Percentiles rank a stretch among this genome's conserved stretches.
These are phyloP conservation scores for Trichoderma semiorbis DNA, from an alignment of 2,329 filamentous ascomycete genomes.

Conservation along the genomic window DNA sequence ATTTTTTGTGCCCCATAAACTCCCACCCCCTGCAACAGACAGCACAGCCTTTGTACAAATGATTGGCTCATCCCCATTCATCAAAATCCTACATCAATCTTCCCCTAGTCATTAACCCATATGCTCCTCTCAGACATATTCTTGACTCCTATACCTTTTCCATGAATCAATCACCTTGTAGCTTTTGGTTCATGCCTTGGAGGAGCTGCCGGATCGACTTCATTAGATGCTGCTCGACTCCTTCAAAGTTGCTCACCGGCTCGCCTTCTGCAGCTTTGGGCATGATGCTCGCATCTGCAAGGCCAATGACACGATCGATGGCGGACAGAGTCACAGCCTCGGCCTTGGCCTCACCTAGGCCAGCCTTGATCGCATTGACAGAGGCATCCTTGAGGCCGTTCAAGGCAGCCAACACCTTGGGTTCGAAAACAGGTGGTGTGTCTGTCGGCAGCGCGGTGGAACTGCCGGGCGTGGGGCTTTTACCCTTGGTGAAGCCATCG, in stretches of 20 bases:
- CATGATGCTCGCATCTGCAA: slow-evolving; percentile 43
- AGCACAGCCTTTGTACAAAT: not conserved
- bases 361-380: slow-evolving; percentile 39
- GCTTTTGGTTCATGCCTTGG: slow-evolving; percentile 39
- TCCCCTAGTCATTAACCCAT: not conserved
- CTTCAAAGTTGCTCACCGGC: slow-evolving; percentile 34
- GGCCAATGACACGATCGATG: slow-evolving; percentile 48
- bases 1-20: not conserved
- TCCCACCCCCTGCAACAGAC: not conserved
- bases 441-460: slow-evolving; percentile 24
- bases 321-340: slow-evolving; percentile 49
- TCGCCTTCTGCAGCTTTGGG: slow-evolving; percentile 34
- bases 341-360: slow-evolving; percentile 40
- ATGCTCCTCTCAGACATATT: not conserved
- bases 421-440: slow-evolving; percentile 34
- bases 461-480: slow-evolving; percentile 33
- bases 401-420: slow-evolving; percentile 41
- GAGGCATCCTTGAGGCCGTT: slow-evolving; percentile 46
- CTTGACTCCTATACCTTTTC: not conserved
- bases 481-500: slow-evolving; percentile 41
- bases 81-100: not conserved
- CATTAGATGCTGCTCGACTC: slow-evolving; percentile 41
- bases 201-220: slow-evolving; percentile 40
- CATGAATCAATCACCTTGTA: slow-evolving; percentile 24
- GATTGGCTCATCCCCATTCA: not conserved